These are phyloP conservation scores for Ophiosphaerella herpotricha DNA, from an alignment of 2,329 filamentous ascomycete genomes.

Conservation along the genomic window DNA sequence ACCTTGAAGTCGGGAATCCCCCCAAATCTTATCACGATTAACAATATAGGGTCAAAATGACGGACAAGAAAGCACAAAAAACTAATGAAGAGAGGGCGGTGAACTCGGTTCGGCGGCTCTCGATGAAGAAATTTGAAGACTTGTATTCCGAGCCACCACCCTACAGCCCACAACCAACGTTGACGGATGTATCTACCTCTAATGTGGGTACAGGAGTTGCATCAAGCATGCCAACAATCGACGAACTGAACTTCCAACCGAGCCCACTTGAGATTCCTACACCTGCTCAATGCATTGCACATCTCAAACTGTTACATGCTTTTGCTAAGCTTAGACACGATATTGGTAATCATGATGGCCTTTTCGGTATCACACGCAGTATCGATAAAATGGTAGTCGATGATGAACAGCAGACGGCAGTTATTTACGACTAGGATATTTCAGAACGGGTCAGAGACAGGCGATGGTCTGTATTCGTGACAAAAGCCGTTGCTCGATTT, in stretches of 20 bases:
- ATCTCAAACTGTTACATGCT: conserved; percentile 73
- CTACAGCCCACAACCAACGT: conserved; percentile 11
- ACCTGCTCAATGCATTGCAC: conserved; percentile 67
- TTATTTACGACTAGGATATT: background rate
- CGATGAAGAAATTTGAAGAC: conserved; percentile 9
- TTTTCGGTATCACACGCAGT: conserved; percentile 61
- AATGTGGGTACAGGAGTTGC: background rate
- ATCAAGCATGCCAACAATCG: background rate
- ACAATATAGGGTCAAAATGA: conserved; percentile 1
- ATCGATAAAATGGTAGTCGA: conserved; percentile 1
- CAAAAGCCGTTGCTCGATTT: conserved; percentile 71
- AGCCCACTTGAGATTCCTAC: conserved; percentile 49
- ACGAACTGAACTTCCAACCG: conserved; percentile 39
- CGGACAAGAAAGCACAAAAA: conserved; percentile 4
- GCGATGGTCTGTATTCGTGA: conserved; percentile 72
- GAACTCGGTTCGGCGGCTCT: conserved; percentile 4
- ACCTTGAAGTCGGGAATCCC: background rate
- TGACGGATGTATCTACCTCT: background rate
- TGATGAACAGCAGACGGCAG: background rate
- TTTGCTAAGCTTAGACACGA: conserved; percentile 70
- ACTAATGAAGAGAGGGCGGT: conserved; percentile 9
- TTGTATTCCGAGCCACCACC: conserved; percentile 13
- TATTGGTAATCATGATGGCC: conserved; percentile 67
- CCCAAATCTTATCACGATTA: background rate
- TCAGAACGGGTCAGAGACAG: conserved; percentile 68